A percentile compares a stretch with the other conserved stretches of the same genome.
Evolutionary conservation across 805 yeast species (phyloP).

Genomic region (Candida glaebosa): DNA sequence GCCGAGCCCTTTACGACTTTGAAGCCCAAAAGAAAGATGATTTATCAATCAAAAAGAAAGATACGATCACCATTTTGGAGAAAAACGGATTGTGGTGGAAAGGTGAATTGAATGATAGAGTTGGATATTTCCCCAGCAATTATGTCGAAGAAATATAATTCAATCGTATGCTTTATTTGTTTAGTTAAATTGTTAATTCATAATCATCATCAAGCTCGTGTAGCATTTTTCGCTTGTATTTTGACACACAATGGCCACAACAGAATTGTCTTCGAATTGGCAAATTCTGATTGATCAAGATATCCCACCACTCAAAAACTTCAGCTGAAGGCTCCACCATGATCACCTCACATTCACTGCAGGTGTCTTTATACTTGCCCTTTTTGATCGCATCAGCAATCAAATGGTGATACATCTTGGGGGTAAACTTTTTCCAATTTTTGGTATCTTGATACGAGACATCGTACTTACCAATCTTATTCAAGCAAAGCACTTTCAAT

Average conservation of each 20-base stretch:
- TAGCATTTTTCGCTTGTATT: conserved; percentile 15
- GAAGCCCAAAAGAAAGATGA: conserved; percentile 37
- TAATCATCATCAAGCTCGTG: background rate
- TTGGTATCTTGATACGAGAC: conserved; percentile 53
- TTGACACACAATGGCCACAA: conserved; percentile 43
- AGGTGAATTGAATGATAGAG: conserved; percentile 24
- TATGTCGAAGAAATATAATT: conserved; percentile 19
- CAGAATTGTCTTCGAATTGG: conserved; percentile 59
- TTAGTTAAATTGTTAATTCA: too few species aligned
- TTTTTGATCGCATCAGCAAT: conserved; percentile 52
- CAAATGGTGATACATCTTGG: conserved; percentile 40
- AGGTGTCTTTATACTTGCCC: conserved; percentile 48
- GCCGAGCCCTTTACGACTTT: conserved; percentile 42
- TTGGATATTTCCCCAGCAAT: conserved; percentile 27
- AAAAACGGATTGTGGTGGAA: conserved; percentile 34
- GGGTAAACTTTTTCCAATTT: conserved; percentile 50
- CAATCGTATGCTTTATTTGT: too few species aligned
- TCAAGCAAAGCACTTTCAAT: conserved; percentile 45
- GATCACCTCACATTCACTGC: conserved; percentile 48
- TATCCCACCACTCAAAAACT: conserved; percentile 66
- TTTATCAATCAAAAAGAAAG: conserved; percentile 41
- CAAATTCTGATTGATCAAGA: conserved; percentile 43
- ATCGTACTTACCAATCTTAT: conserved; percentile 48
- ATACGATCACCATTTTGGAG: conserved; percentile 36
- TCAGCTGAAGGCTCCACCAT: conserved; percentile 58